Base-by-base conservation (phyloP, 345 rosid genomes). In the Salix arbutifolia region DNA sequence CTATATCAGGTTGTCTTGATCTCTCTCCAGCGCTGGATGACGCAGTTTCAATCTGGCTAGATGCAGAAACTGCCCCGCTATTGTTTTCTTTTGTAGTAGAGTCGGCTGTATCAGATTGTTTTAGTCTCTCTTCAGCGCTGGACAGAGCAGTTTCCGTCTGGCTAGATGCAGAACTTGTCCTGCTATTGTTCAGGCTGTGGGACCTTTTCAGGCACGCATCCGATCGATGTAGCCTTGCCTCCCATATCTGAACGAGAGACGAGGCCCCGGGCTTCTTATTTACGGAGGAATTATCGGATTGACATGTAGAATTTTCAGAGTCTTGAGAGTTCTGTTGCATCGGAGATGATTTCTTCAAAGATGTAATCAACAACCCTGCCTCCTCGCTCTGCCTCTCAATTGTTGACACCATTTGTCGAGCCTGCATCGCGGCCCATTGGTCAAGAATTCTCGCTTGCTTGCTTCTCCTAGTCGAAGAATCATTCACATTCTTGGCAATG, bases 241-340 rank as follows among this genome's bases (percentile, higher is more conserved):
- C 97, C 97, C 98, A 94, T 74, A 92, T 91, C 81, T 91, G 97
- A 52, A 94, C 98, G 12, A 94, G 90, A 10, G 97, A 94, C 30
- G 96, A 92, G 46, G 98, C 97, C 0, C 89, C 91, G 25, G 35
- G 35, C 35, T 33, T 86, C 10, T 70, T 76, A 0, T 53, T 70
- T 46, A 4, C 73, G 2, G 74, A 48, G 12, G 80, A 38, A 18
- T 60, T 68, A 61, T 76, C 83, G 3, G 65, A 77, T 69, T 80
- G 82, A 65, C 76, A 61, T 10, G 77, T 38, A 28, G 72, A 23
- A 9, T 37, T 73, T 17, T 9, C 42, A 31, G 48, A 9, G 25
- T 44, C 26, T 28, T 60, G 72, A 11, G 71, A 42, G 33, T 31
- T 70, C 28, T 81, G 65, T 37, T 25, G 18, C 11, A 50, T 68